Base-by-base conservation (phyloP, 2,329 filamentous ascomycete species). In the Penicillium sp. region DNA sequence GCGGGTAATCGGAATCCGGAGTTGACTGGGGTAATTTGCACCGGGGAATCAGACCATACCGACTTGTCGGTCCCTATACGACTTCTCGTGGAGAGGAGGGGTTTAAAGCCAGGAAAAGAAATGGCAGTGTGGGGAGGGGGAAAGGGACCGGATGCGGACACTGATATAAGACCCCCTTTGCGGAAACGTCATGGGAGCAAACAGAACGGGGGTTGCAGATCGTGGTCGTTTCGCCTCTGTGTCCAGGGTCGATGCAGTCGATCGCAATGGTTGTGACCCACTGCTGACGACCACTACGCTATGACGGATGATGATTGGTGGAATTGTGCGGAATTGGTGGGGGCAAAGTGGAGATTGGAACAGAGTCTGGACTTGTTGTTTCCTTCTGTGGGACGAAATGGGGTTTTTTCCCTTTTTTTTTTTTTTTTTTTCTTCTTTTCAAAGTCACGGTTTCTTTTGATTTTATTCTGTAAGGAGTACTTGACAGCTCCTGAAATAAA, bases 121-220 rank as follows among this genome's bases (percentile, higher is more conserved):
- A 13, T 26, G 23, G 28, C 11, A 28, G 38, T 27, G 29, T 10
- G 35, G 35, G 13, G 25, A n/a, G 48, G 44, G 28, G 46, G 48
- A 36, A 29, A 32, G 32, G 27, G 15, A 20, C 48, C 50, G 50
- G 47, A 53, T 50, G 41, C 48, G 41, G 44, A 40, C 44, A 38
- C 35, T 41, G 43, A 39, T 49, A 49, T 52, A 44, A 29, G 13
- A 25, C 45, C 49, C 51, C 48, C 43, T 44, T 47, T 53, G 34
- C 32, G 37, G 45, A 51, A 54, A 54, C 51, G 51, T 54, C 51
- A 54, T 54, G 45, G 35, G 38, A 26, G 38, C 29, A 15, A 32
- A 26, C n/a, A 11, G 15, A 23, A 29, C 6, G 37, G 43, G 41
- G 14, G 12, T 16, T 38, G 47, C 32, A 43, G 44, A 50, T 50